Percentiles rank a stretch among this genome's conserved stretches.
phyloP scores from a whole-genome alignment of 306 rosid species.

The Prunus salicina region DNA sequence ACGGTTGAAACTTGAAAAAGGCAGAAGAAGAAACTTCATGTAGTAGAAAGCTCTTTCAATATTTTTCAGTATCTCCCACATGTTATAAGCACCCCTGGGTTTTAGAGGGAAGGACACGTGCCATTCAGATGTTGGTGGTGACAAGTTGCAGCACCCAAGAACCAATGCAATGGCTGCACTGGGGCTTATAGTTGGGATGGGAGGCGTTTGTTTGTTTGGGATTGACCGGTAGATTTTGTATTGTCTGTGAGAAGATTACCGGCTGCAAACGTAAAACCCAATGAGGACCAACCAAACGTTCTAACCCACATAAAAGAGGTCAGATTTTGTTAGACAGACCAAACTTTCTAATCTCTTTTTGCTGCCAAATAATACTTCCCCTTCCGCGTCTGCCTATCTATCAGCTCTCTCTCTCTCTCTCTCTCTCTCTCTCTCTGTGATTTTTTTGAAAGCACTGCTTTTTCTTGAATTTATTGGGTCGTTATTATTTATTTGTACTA shows the following conservation, averaged over 20 bases:
- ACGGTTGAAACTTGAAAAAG: slow-evolving; percentile 1
- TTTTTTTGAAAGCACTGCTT: background rate
- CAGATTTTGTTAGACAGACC: slow-evolving; percentile 27
- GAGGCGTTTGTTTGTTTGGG: slow-evolving; percentile 14
- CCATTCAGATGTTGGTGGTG: background rate
- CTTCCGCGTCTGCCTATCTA: background rate
- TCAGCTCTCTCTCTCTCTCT: background rate
- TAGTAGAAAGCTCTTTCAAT: background rate
- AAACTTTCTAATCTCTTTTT: slow-evolving; percentile 23
- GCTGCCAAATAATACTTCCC: background rate
- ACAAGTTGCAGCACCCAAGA: background rate
- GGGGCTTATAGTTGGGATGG: slow-evolving; percentile 15
- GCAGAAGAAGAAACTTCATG: background rate
- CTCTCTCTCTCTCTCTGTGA: background rate
- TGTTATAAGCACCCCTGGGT: background rate
- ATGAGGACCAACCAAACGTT: slow-evolving; percentile 36
- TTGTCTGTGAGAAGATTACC: background rate
- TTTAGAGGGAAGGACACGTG: slow-evolving; percentile 5
- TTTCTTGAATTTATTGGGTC: background rate
- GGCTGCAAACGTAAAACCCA: slow-evolving; percentile 16
- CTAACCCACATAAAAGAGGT: background rate
- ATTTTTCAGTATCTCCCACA: background rate
- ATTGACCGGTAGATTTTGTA: slow-evolving; percentile 43
- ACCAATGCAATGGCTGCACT: background rate
- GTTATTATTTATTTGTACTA: background rate